A percentile compares a stretch with the other conserved stretches of the same genome.
phyloP scores from a whole-genome alignment of 2,329 filamentous ascomycete genomes.

The Aspergillus melleus region DNA sequence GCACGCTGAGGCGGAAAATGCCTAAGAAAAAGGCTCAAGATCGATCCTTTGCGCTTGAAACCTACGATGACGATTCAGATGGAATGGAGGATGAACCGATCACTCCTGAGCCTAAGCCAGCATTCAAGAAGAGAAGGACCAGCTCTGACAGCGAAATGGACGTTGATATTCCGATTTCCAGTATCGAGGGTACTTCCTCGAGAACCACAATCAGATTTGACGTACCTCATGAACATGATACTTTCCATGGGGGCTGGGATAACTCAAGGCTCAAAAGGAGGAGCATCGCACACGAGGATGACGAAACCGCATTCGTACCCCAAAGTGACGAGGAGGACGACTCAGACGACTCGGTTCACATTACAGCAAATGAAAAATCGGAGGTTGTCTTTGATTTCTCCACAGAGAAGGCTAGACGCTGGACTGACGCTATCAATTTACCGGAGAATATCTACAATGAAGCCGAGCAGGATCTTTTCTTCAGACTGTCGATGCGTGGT shows the following conservation, averaged over 20 bases:
- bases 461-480: constrained; percentile 54
- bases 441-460: constrained; percentile 50
- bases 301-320: constrained; percentile 1
- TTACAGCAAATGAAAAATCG: constrained; percentile 23
- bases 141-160: not conserved
- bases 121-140: not conserved
- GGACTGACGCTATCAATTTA: constrained; percentile 40
- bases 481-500: constrained; percentile 56
- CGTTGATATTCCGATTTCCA: not conserved
- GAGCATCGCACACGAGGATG: not conserved
- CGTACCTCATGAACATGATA: not conserved
- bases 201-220: not conserved
- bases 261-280: not conserved
- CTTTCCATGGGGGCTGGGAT: not conserved
- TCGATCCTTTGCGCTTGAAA: not conserved
- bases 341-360: constrained; percentile 9
- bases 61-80: not conserved
- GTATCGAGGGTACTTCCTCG: not conserved
- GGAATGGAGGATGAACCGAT: not conserved
- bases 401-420: constrained; percentile 33
- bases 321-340: constrained; percentile 16
- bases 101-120: not conserved
- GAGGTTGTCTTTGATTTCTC: constrained; percentile 29
- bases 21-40: not conserved
- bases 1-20: not conserved